Evolutionary conservation across 495 filamentous ascomycete genomes (phyloP).

Genomic region (Letharia lupina): DNA sequence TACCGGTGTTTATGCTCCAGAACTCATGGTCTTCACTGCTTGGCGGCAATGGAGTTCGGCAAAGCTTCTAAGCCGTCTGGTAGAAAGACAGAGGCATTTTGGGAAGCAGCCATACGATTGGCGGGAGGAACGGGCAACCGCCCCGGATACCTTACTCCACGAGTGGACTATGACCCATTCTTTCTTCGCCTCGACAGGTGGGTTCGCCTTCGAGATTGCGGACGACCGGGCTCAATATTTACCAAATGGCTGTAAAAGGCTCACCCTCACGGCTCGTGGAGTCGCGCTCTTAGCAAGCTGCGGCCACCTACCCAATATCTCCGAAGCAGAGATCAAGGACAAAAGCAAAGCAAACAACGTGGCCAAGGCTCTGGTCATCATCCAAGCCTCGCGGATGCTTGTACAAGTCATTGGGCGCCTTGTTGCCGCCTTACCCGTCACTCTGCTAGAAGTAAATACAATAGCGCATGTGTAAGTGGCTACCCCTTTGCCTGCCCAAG

Average conservation of each 20-base stretch:
- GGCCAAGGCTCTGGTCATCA: conserved; percentile 21
- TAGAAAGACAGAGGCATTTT: no score
- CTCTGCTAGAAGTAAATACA: conserved; percentile 26
- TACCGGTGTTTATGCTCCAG: conserved; percentile 5
- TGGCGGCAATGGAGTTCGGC: conserved; percentile 16
- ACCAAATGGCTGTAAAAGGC: background rate
- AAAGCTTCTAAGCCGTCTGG: background rate
- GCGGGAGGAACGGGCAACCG: no score
- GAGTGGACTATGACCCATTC: conserved; percentile 14
- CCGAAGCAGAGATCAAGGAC: conserved; percentile 19
- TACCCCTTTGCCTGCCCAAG: no score
- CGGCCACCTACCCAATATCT: conserved; percentile 18
- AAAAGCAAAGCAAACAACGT: conserved; percentile 28
- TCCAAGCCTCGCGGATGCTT: conserved; percentile 28
- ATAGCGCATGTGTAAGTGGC: conserved; percentile 19
- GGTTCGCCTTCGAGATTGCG: background rate
- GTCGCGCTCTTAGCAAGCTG: conserved; percentile 20
- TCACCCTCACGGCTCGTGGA: conserved; percentile 20
- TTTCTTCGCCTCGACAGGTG: conserved; percentile 18
- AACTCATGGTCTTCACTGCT: conserved; percentile 9
- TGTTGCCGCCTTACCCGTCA: conserved; percentile 19
- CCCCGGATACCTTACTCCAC: no score
- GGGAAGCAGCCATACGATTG: no score
- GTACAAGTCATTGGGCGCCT: conserved; percentile 21
- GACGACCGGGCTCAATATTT: background rate